Evolutionary conservation across 1,284 basidiomycete species (phyloP).

Genomic region (Fistulinella cinereoalba): DNA sequence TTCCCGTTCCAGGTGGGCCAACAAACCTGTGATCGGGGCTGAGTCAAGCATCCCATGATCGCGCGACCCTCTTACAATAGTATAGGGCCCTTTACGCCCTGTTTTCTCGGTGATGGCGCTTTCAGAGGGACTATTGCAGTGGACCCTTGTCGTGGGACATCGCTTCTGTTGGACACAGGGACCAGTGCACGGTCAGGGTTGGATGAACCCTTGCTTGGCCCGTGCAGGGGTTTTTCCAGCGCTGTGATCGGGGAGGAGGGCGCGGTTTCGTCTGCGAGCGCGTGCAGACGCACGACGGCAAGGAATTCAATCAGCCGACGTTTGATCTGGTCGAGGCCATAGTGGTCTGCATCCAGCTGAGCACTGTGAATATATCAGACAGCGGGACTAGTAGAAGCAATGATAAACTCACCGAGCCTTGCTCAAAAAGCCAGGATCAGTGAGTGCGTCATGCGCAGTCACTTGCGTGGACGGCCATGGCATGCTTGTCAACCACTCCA

Average conservation of each 20-base stretch:
- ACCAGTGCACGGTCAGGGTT: conserved; percentile 21
- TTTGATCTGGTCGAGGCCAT: conserved; percentile 88
- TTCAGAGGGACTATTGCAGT: conserved; percentile 10
- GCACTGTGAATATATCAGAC: conserved; percentile 31
- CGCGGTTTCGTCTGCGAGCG: conserved; percentile 44
- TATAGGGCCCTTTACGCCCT: conserved; percentile 74
- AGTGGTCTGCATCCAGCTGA: conserved; percentile 87
- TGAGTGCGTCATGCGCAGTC: conserved; percentile 36
- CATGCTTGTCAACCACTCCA: conserved; percentile 82
- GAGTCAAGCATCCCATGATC: too few species aligned
- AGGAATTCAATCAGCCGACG: conserved; percentile 88
- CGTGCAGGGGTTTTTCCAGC: conserved; percentile 3
- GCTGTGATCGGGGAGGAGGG: background rate
- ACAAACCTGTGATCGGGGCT: too few species aligned
- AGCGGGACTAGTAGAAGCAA: background rate
- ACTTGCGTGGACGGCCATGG: conserved; percentile 59
- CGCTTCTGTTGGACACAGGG: conserved; percentile 4
- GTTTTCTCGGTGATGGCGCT: conserved; percentile 20
- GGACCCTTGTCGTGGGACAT: conserved; percentile 6
- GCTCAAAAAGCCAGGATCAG: conserved; percentile 55
- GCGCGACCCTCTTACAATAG: conserved; percentile 74
- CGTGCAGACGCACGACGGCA: conserved; percentile 79
- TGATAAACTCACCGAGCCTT: conserved; percentile 44
- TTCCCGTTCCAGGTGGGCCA: conserved; percentile 82
- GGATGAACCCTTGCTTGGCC: conserved; percentile 5